These are phyloP conservation scores for Ceratobasidium theobromae DNA, from an alignment of 1,284 basidiomycete genomes.

Conservation along the genomic window DNA sequence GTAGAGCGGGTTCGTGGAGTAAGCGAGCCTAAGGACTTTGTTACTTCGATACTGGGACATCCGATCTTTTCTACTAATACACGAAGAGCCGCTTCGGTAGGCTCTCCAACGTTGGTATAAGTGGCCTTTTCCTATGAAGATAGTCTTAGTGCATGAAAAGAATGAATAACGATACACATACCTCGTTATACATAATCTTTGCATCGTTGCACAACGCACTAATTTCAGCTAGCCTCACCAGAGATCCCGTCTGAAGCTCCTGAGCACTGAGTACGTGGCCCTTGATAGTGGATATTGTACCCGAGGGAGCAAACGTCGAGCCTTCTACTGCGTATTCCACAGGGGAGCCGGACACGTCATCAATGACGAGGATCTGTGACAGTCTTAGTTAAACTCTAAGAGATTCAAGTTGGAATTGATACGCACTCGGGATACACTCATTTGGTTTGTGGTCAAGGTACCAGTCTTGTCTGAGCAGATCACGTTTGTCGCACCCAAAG, in stretches of 20 bases:
- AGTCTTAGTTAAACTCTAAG: neutral
- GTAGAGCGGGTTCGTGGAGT: conserved; percentile 66
- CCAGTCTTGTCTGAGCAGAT: conserved; percentile 98
- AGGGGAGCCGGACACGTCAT: conserved; percentile 54
- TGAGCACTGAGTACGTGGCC: conserved; percentile 42
- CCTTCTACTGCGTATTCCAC: conserved; percentile 83
- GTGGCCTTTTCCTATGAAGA: conserved; percentile 66
- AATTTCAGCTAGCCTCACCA: conserved; percentile 85
- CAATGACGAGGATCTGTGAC: conserved; percentile 71
- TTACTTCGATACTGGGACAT: conserved; percentile 46
- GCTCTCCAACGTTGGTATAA: conserved; percentile 90
- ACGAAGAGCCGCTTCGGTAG: conserved; percentile 93
- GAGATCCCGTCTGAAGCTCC: conserved; percentile 67
- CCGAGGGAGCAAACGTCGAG: conserved; percentile 84
- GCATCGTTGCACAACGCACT: conserved; percentile 91
- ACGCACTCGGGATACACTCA: conserved; percentile 84
- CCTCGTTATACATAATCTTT: conserved; percentile 81
- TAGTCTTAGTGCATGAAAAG: conserved; percentile 14
- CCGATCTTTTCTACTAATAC: conserved; percentile 88
- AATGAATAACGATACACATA: conserved; percentile 45
- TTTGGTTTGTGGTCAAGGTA: conserved; percentile 93
- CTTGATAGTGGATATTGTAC: conserved; percentile 69
- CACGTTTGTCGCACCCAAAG: conserved; percentile 92
- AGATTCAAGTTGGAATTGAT: conserved; percentile 6
- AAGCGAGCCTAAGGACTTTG: conserved; percentile 58